phyloP scores from a whole-genome alignment of 116 monocot genomes.

The Trichopus zeylanicus region DNA sequence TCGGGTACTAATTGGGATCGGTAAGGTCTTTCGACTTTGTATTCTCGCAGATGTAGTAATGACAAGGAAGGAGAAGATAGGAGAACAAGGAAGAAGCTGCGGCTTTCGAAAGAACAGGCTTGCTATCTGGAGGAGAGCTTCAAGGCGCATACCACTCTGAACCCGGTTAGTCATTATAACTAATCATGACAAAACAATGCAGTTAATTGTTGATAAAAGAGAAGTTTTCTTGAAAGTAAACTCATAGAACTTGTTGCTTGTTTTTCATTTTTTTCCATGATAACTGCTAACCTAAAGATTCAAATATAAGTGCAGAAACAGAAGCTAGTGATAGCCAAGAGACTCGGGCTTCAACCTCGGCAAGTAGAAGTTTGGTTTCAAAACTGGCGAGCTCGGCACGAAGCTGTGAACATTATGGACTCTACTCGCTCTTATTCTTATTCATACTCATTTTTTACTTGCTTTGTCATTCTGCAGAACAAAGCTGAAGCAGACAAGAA shows the following conservation, averaged over 20 bases:
- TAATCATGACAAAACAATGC: no score
- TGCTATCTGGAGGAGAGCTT: background rate
- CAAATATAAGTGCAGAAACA: background rate
- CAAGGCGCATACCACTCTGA: background rate
- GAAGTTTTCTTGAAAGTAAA: no score
- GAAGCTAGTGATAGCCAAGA: background rate
- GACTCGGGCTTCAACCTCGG: background rate
- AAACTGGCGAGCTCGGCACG: background rate
- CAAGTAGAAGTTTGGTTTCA: conserved; percentile 2
- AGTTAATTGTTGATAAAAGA: no score
- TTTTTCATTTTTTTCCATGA: background rate
- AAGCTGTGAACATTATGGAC: background rate
- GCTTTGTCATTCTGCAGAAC: background rate
- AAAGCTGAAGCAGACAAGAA: conserved; percentile 1
- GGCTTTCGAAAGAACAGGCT: background rate
- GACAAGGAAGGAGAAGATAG: background rate
- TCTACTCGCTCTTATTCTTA: background rate
- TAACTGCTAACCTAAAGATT: background rate
- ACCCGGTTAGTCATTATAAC: no score
- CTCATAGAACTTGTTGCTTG: no score
- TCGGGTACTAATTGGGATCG: background rate
- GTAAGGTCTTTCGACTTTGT: background rate
- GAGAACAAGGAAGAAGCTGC: background rate
- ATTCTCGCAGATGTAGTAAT: background rate
- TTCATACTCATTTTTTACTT: background rate